Evolutionary conservation across 768 basidiomycete species (phyloP).

Genomic region (Rhodotorula toruloides): DNA sequence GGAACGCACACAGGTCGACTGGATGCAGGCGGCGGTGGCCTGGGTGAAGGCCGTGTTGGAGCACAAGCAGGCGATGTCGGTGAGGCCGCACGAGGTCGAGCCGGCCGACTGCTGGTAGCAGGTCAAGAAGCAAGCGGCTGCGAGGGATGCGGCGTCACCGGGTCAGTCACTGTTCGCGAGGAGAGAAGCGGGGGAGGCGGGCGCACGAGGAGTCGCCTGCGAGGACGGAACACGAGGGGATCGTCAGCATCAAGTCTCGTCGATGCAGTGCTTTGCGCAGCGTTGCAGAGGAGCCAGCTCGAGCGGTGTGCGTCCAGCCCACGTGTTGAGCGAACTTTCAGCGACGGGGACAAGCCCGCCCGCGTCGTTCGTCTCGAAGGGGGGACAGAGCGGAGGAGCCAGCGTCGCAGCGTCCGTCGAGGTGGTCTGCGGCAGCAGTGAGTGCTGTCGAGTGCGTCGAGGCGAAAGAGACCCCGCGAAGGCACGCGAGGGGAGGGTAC

Average conservation of each 20-base stretch:
- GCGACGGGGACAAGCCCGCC: too few species aligned
- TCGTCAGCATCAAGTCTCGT: not conserved
- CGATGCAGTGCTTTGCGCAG: too few species aligned
- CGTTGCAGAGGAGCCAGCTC: too few species aligned
- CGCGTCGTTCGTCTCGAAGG: too few species aligned
- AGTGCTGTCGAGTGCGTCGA: not conserved
- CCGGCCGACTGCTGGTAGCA: not conserved
- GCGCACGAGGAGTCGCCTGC: not conserved
- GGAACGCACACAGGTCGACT: not conserved
- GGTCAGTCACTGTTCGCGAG: too few species aligned
- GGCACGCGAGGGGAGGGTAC: not conserved
- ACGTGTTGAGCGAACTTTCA: too few species aligned
- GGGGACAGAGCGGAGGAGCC: too few species aligned
- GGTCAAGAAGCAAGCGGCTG: slow-evolving; percentile 6
- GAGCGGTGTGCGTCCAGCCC: too few species aligned
- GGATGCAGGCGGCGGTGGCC: not conserved
- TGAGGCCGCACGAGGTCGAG: slow-evolving; percentile 4
- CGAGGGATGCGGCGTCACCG: too few species aligned
- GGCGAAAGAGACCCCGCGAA: not conserved
- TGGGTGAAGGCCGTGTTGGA: not conserved
- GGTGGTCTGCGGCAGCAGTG: not conserved
- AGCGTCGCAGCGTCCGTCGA: too few species aligned
- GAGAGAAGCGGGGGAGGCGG: too few species aligned
- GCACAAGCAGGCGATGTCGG: slow-evolving; percentile 13
- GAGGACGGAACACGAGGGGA: not conserved